Base-by-base conservation (phyloP, 495 filamentous ascomycete species). In the Aspergillus carlsbadensis region DNA sequence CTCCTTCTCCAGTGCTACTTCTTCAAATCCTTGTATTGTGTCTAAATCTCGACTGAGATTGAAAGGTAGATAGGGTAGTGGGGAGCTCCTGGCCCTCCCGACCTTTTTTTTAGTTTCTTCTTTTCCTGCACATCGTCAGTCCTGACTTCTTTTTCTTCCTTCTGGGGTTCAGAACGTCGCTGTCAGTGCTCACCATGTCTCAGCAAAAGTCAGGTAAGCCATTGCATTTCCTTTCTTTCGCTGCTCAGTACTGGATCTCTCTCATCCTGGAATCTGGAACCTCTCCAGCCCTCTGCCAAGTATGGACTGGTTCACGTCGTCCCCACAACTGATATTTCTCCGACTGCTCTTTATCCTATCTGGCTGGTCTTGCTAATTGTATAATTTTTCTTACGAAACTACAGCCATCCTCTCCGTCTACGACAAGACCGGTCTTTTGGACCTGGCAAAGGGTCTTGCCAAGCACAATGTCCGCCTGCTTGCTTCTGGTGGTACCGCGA, bases 331-430 rank as follows among this genome's bases (percentile, higher is more conserved):
- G 34, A 49, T 37, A 52, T 46, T 45, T 44, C 54, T 56, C 43
- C 42, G 53, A 20, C 54, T 22, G 46, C 44, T 41, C 10, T 58
- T 3, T 36, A 17, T 47, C 40, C 11, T 52, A 44, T 22, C 49
- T 3, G 36, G 44, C 1, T 56, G 26, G 20, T 53, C 44, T 54
- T 40, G 52, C 35, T 60, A 36, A 66, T 36, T 46, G 11, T 15
- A 29, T 37, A n/a, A 8, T 20, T 31, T 52, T 18, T 37, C 18
- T 51, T 80, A 8, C 26, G 8, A 29, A 29, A 29, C 26, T 29
- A 29, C 76, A 87, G 94, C 94, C 39, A 98, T 98, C 65, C 82
- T 98, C 66, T 96, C 92, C 61, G 95, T 98, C 79, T 98, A 92
- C 69, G 89, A 98, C 79, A 98, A 98, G 87, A 96, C 92, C 52